Evolutionary conservation across 1,284 basidiomycete genomes (phyloP), one percentile per base, ranked within the genome.

Genomic region (Sanguinoderma infundibulare): DNA sequence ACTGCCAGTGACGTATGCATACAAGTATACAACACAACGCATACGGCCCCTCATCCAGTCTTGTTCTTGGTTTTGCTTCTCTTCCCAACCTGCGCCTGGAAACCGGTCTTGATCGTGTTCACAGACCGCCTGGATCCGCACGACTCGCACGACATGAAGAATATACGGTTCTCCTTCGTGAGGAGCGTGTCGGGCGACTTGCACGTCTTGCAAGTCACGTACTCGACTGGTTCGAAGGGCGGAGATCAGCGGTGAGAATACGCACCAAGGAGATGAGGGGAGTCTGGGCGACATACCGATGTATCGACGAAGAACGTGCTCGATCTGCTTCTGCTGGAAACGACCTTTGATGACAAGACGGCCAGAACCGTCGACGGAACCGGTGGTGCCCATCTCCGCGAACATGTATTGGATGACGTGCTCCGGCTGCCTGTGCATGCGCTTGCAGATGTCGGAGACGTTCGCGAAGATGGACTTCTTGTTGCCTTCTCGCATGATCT

Each of bases 151-250:
- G 94, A 90, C 86, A 99, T 96, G 84, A 99, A 99, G 85, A 97
- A 98, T 74, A 99, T 95, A 79, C 97, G 94, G 79, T 98, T 98
- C 80, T 98, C 96, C 79, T 98, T 98, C 52, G 92, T 92, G 51
- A 99, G 86, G 22, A 97, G 86, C 5, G 97, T 99, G 76, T 98
- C 96, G 55, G 95, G 95, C 4, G 96, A 98, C 81, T 98, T 98
- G 87, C 97, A 99, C 40, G 97, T 99, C 81, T 98, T 98, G 88
- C 97, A 99, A 44, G 96, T 98, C 61, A 99, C 98, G 80, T 99
- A 99, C 81, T 99, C 97, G 69, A 97, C 96, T 96, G 64, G n/a
- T 30, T 47, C 53, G 30, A 52, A 30, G 42, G 53, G 15, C 26
- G 20, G 20, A 15, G 26, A 17, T 44, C 9, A 54, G 39, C 49